phyloP scores from a whole-genome alignment of 768 basidiomycete genomes.

The Termitomyces sp. region DNA sequence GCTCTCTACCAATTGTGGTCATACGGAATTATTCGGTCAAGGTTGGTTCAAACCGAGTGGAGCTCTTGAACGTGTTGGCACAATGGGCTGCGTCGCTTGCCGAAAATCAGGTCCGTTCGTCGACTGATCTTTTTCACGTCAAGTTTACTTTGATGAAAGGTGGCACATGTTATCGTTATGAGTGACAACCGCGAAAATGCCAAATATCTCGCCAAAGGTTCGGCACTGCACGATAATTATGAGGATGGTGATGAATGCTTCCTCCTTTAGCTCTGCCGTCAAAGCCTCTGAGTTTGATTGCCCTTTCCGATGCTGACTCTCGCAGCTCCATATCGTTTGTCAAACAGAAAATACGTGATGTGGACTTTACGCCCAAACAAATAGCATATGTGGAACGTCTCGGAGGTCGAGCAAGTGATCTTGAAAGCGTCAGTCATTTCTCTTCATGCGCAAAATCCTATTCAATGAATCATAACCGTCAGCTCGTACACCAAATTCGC shows the following conservation, averaged over 20 bases:
- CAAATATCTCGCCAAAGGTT: conserved; percentile 80
- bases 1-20: conserved; percentile 78
- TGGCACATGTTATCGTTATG: conserved; percentile 88
- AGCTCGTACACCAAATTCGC: conserved; percentile 85
- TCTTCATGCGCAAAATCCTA: background rate
- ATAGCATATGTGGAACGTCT: conserved; percentile 60
- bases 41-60: conserved; percentile 53
- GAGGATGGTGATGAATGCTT: background rate
- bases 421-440: conserved; percentile 60
- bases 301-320: conserved; percentile 81
- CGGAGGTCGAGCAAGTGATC: conserved; percentile 88
- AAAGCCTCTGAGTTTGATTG: conserved; percentile 74
- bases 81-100: conserved; percentile 82
- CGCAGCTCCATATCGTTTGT: conserved; percentile 78
- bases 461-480: background rate
- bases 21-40: conserved; percentile 73
- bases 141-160: conserved; percentile 30
- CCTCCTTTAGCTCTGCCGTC: conserved; percentile 62
- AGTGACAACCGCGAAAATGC: conserved; percentile 87
- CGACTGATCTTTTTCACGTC: background rate
- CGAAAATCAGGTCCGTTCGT: conserved; percentile 60
- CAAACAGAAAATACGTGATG: conserved; percentile 65
- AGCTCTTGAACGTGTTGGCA: conserved; percentile 67
- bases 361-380: conserved; percentile 53
- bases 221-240: background rate